phyloP scores from a whole-genome alignment of 805 yeast genomes.

The Metschnikowia aberdeeniae region DNA sequence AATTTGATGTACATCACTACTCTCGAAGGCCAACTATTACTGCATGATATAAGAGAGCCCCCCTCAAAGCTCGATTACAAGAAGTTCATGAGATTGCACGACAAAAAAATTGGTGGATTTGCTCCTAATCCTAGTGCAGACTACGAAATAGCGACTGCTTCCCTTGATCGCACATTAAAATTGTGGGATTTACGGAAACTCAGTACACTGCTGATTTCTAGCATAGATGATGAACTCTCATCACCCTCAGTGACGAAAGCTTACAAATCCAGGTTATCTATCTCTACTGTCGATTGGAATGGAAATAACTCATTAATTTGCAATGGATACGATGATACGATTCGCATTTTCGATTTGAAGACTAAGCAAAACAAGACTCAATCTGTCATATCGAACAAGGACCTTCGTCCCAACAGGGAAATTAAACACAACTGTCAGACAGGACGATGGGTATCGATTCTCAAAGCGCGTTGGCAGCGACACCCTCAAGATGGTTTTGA shows the following conservation, averaged over 20 bases:
- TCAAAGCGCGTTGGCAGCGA: constrained; percentile 83
- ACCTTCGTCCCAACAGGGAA: not conserved
- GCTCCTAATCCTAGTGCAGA: constrained; percentile 64
- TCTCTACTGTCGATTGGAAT: constrained; percentile 84
- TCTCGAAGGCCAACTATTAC: constrained; percentile 71
- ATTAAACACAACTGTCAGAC: constrained; percentile 92
- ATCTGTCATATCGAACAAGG: not conserved
- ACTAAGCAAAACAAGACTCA: not conserved
- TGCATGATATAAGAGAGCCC: constrained; percentile 59
- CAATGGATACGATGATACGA: constrained; percentile 68
- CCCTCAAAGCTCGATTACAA: constrained; percentile 24
- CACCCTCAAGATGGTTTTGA: constrained; percentile 67
- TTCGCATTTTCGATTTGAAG: constrained; percentile 11
- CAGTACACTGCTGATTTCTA: constrained; percentile 17
- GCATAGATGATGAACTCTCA: constrained; percentile 7
- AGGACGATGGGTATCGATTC: constrained; percentile 93
- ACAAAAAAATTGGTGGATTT: constrained; percentile 91
- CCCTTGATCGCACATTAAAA: constrained; percentile 79
- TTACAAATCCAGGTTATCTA: constrained; percentile 71
- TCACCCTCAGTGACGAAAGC: constrained; percentile 55
- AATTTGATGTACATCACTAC: constrained; percentile 72
- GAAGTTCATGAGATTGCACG: constrained; percentile 61
- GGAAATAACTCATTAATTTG: constrained; percentile 66
- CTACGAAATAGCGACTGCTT: constrained; percentile 77
- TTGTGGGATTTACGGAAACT: constrained; percentile 80